Evolutionary conservation across 805 yeast species (phyloP).

Genomic region (Nakazawaea molendinolei): DNA sequence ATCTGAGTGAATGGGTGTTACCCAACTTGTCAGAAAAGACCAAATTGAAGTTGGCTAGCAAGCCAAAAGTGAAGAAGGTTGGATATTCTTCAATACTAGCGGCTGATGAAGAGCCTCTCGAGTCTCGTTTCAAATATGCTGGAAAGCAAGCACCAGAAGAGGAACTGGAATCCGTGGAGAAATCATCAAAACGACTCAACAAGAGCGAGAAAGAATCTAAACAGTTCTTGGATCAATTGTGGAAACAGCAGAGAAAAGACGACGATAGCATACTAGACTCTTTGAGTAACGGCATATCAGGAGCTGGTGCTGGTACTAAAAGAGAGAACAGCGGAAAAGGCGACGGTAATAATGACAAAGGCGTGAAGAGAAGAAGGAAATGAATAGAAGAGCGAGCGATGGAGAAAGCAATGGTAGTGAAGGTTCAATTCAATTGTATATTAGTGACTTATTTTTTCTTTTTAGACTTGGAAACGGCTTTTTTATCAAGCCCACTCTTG

Average conservation of each 20-base stretch:
- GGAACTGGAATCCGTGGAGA: slow-evolving; percentile 22
- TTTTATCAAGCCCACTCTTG: slow-evolving; percentile 46
- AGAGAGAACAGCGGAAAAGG: slow-evolving; percentile 3
- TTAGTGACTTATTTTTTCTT: slow-evolving; percentile 20
- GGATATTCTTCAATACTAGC: slow-evolving; percentile 20
- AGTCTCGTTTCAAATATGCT: slow-evolving; percentile 5
- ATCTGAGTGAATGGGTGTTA: slow-evolving; percentile 46
- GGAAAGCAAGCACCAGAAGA: slow-evolving; percentile 15
- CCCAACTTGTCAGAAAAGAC: slow-evolving; percentile 21
- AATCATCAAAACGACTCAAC: not conserved
- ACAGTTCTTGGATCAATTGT: slow-evolving; percentile 12
- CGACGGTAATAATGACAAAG: not conserved
- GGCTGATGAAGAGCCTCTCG: slow-evolving; percentile 11
- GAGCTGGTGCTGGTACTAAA: slow-evolving; percentile 3
- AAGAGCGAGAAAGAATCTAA: slow-evolving; percentile 11
- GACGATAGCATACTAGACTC: slow-evolving; percentile 9
- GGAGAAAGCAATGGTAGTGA: not conserved
- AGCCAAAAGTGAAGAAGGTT: slow-evolving; percentile 19
- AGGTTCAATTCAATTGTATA: too few species aligned
- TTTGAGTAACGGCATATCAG: slow-evolving; percentile 7
- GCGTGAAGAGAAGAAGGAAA: slow-evolving; percentile 3
- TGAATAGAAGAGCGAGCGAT: not conserved
- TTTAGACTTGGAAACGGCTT: slow-evolving; percentile 20
- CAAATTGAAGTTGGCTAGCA: slow-evolving; percentile 14
- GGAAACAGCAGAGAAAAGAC: slow-evolving; percentile 13